phyloP scores from a whole-genome alignment of 352 stramenopile genomes.

The Phytophthora ramorum region DNA sequence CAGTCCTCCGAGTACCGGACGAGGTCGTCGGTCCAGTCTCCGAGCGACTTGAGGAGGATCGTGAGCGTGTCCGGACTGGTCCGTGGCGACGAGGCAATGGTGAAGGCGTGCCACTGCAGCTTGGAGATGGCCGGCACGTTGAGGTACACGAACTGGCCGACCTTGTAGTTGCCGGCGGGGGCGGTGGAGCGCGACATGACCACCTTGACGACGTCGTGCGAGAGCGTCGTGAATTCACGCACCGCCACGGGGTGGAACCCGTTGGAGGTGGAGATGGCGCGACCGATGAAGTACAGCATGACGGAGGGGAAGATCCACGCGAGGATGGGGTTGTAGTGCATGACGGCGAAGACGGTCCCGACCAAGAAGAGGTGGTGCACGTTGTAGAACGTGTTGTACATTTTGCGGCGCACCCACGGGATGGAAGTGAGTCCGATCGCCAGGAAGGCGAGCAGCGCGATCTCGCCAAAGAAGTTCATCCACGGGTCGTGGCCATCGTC shows the following conservation, averaged over 20 bases:
- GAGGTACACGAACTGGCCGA: conserved; percentile 58
- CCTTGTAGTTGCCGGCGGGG: conserved; percentile 26
- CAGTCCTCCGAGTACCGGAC: no score
- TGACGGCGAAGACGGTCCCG: conserved; percentile 45
- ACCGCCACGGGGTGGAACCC: conserved; percentile 36
- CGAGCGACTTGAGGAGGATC: no score
- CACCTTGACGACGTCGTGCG: conserved; percentile 42
- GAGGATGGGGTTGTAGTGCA: conserved; percentile 51
- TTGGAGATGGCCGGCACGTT: conserved; percentile 48
- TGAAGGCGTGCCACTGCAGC: no score
- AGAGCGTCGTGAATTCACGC: conserved; percentile 36
- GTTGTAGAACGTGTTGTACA: conserved; percentile 55
- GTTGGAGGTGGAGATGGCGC: conserved; percentile 45
- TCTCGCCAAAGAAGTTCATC: conserved; percentile 57
- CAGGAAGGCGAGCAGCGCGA: conserved; percentile 49
- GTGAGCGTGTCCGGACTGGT: no score
- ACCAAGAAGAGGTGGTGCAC: conserved; percentile 58
- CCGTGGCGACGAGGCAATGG: no score
- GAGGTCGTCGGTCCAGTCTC: no score
- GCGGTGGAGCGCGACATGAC: conserved; percentile 32
- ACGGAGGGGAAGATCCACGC: conserved; percentile 47
- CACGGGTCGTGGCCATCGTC: conserved; percentile 38
- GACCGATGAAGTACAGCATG: conserved; percentile 48
- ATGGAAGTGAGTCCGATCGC: conserved; percentile 50
- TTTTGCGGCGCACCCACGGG: conserved; percentile 44